A percentile compares a stretch with the other conserved stretches of the same genome.
Conservation (phyloP, 2,329 filamentous ascomycete genomes). For the Cladophialophora bantiana region DNA sequence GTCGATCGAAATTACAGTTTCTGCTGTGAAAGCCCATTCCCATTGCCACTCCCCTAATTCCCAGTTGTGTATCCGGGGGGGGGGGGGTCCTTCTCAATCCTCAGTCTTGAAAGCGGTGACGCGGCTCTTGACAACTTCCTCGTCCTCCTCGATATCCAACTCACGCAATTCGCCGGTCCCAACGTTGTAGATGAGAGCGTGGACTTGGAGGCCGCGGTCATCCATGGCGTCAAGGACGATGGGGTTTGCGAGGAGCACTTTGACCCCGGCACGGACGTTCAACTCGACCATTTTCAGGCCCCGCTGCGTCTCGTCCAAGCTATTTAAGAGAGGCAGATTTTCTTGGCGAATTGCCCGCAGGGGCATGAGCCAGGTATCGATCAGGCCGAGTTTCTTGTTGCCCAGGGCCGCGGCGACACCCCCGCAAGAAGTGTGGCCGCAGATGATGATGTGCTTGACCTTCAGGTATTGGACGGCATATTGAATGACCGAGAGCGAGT, state of each 20-base stretch:
- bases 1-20: constrained; percentile 3
- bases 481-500: constrained; percentile 76
- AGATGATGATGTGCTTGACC: constrained; percentile 68
- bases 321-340: constrained; percentile 59
- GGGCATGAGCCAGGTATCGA: constrained; percentile 69
- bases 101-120: constrained; percentile 49
- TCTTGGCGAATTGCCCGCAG: constrained; percentile 62
- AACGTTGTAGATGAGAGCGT: constrained; percentile 79
- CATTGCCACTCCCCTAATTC: background rate
- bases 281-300: constrained; percentile 73
- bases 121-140: constrained; percentile 49
- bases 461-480: constrained; percentile 77
- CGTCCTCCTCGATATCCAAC: constrained; percentile 55
- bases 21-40: background rate
- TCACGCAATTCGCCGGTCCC: constrained; percentile 62
- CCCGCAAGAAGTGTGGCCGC: constrained; percentile 67
- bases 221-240: constrained; percentile 73
- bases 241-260: constrained; percentile 71
- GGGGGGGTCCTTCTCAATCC: constrained; percentile 6
- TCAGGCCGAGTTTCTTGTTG: constrained; percentile 64
- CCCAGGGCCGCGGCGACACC: constrained; percentile 63
- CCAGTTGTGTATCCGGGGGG: background rate
- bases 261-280: constrained; percentile 74
- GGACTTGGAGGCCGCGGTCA: constrained; percentile 74
- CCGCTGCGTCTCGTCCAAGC: constrained; percentile 57